Percentiles rank a stretch among this genome's conserved stretches.
These are phyloP conservation scores for Lentinula aciculospora DNA, from an alignment of 768 basidiomycete genomes.

Conservation along the genomic window DNA sequence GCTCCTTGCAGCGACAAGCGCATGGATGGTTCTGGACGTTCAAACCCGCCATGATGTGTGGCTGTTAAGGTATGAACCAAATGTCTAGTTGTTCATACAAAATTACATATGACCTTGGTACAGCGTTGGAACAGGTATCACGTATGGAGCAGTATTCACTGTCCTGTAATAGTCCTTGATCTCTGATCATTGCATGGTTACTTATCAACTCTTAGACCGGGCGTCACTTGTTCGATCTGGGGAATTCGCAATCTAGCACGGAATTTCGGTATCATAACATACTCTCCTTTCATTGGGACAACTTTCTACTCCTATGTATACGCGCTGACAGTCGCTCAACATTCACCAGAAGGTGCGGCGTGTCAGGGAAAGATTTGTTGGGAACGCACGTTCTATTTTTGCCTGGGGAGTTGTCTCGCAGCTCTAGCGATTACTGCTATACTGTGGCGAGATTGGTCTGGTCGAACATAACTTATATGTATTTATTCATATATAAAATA, in stretches of 20 bases:
- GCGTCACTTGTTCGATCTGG: conserved; percentile 68
- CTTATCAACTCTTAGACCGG: conserved; percentile 41
- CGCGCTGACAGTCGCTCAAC: conserved; percentile 56
- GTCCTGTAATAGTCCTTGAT: conserved; percentile 46
- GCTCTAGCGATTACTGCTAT: conserved; percentile 39
- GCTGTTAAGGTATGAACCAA: conserved; percentile 53
- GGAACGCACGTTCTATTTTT: conserved; percentile 58
- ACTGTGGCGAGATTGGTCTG: conserved; percentile 64
- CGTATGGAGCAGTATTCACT: conserved; percentile 69
- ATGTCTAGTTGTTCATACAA: conserved; percentile 7
- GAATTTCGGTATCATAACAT: conserved; percentile 72
- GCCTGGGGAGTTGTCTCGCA: conserved; percentile 33
- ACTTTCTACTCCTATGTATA: conserved; percentile 76
- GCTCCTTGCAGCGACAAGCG: conserved; percentile 44
- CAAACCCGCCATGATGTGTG: conserved; percentile 51
- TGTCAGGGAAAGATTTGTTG: conserved; percentile 64
- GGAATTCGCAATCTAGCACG: conserved; percentile 64
- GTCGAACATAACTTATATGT: conserved; percentile 33
- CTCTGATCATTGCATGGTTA: not conserved
- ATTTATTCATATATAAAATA: not conserved
- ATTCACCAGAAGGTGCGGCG: conserved; percentile 33
- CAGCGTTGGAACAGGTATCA: conserved; percentile 61
- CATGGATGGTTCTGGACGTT: conserved; percentile 49
- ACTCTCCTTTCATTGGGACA: conserved; percentile 72
- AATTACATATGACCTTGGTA: conserved; percentile 4